phyloP scores from a whole-genome alignment of 495 filamentous ascomycete species.

The Penicillium antarcticum region DNA sequence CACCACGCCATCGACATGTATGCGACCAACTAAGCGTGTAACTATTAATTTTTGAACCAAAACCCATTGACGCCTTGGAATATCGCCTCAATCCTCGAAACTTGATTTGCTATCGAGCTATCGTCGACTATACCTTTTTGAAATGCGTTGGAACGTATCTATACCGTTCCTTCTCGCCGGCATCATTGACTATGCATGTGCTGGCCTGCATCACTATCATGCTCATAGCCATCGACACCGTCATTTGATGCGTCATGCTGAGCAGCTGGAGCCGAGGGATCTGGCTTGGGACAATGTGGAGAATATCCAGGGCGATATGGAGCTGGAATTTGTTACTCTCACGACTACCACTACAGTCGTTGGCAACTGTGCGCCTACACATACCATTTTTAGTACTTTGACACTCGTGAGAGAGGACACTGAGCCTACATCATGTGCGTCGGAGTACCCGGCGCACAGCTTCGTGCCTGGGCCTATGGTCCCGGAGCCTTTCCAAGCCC shows the following conservation, averaged over 20 bases:
- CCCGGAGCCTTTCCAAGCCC: not conserved
- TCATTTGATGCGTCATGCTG: constrained; percentile 6
- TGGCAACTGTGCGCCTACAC: constrained; percentile 14
- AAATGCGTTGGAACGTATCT: constrained; percentile 27
- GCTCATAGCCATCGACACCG: constrained; percentile 11
- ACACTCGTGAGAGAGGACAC: constrained; percentile 7
- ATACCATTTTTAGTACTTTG: constrained; percentile 9
- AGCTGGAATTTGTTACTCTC: constrained; percentile 20
- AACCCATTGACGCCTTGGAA: not conserved
- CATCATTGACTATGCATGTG: constrained; percentile 19
- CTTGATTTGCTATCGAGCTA: not conserved
- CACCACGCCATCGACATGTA: constrained; percentile 2
- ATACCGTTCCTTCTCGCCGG: constrained; percentile 17
- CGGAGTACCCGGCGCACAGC: not conserved
- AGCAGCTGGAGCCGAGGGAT: constrained; percentile 5
- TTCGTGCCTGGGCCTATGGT: not conserved
- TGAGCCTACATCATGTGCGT: not conserved
- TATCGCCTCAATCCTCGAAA: not conserved
- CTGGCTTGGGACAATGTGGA: constrained; percentile 4
- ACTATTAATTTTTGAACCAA: not conserved
- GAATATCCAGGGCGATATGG: constrained; percentile 11
- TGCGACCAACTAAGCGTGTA: not conserved
- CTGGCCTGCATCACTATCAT: constrained; percentile 23
- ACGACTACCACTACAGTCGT: constrained; percentile 30
- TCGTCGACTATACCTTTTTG: not conserved